These are phyloP conservation scores for Aspergillus steynii DNA, from an alignment of 495 filamentous ascomycete genomes.

Conservation along the genomic window DNA sequence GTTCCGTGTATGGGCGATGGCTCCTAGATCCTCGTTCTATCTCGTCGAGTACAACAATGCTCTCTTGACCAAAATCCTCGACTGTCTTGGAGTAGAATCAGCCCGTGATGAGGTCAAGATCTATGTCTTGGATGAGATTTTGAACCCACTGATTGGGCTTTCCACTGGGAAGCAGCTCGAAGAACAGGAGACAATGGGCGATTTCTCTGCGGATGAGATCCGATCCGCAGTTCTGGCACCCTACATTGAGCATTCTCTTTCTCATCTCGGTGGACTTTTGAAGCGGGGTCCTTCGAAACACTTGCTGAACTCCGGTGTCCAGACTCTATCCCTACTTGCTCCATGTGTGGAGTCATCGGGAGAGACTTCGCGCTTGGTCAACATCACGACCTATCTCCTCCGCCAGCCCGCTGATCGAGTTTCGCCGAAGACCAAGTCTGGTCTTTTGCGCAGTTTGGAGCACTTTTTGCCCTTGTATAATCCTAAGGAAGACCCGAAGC, in stretches of 20 bases:
- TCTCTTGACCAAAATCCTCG: slow-evolving; percentile 67
- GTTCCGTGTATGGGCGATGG: slow-evolving; percentile 75
- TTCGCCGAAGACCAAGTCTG: slow-evolving; percentile 78
- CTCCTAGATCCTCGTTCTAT: slow-evolving; percentile 65
- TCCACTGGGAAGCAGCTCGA: slow-evolving; percentile 47
- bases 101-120: slow-evolving; percentile 86
- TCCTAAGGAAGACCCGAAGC: slow-evolving; percentile 45
- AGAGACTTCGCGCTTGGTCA: slow-evolving; percentile 70
- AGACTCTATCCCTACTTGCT: slow-evolving; percentile 71
- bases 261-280: slow-evolving; percentile 67
- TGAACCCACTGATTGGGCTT: slow-evolving; percentile 60
- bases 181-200: slow-evolving; percentile 54
- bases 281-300: slow-evolving; percentile 68
- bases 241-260: slow-evolving; percentile 68
- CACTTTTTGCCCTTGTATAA: slow-evolving; percentile 69
- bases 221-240: slow-evolving; percentile 63
- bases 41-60: slow-evolving; percentile 62
- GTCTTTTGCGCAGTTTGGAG: slow-evolving; percentile 70
- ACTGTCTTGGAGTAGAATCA: slow-evolving; percentile 69
- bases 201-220: slow-evolving; percentile 49
- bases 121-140: slow-evolving; percentile 71
- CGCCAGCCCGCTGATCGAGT: slow-evolving; percentile 80
- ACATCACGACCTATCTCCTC: slow-evolving; percentile 76
- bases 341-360: slow-evolving; percentile 68
- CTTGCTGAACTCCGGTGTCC: slow-evolving; percentile 75